A percentile compares a stretch with the other conserved stretches of the same genome.
These are phyloP conservation scores for Calendula officinalis DNA, from an alignment of 129 eudicot genomes.

Conservation along the genomic window DNA sequence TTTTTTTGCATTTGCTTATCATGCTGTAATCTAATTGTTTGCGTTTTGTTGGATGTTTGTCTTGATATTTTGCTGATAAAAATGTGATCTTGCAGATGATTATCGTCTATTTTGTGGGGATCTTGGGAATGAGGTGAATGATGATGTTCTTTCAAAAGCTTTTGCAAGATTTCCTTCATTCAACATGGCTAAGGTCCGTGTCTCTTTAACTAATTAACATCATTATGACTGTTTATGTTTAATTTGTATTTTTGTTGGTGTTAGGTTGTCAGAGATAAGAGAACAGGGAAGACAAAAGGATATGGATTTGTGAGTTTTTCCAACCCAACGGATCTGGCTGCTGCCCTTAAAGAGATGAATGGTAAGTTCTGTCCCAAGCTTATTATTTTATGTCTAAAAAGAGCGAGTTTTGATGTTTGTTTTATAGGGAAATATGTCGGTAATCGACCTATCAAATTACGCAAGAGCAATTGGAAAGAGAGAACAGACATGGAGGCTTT, in stretches of 20 bases:
- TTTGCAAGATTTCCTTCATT: constrained; percentile 84
- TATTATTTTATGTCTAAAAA: not conserved
- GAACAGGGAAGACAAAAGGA: constrained; percentile 97
- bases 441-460: constrained; percentile 89
- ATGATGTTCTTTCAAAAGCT: constrained; percentile 93
- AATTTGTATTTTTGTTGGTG: not conserved
- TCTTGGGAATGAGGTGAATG: constrained; percentile 97
- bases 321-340: constrained; percentile 84
- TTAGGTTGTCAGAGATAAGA: constrained; percentile 90
- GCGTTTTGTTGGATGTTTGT: not conserved
- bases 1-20: not conserved
- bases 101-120: constrained; percentile 88
- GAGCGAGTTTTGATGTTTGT: not conserved
- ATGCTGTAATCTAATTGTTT: not conserved
- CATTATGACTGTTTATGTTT: not conserved
- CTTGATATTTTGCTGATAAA: not conserved
- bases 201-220: not conserved
- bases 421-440: constrained; percentile 88
- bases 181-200: constrained; percentile 81
- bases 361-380: constrained; percentile 34
- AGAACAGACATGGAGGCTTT: constrained; percentile 85
- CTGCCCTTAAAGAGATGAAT: constrained; percentile 96
- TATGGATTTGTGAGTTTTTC: constrained; percentile 96
- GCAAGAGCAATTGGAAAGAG: constrained; percentile 97
- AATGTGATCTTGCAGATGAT: constrained; percentile 64